A percentile compares a stretch with the other conserved stretches of the same genome.
Evolutionary conservation across 192 early-diverging fungal genomes (phyloP).

Genomic region (Coemansia guatemalensis): DNA sequence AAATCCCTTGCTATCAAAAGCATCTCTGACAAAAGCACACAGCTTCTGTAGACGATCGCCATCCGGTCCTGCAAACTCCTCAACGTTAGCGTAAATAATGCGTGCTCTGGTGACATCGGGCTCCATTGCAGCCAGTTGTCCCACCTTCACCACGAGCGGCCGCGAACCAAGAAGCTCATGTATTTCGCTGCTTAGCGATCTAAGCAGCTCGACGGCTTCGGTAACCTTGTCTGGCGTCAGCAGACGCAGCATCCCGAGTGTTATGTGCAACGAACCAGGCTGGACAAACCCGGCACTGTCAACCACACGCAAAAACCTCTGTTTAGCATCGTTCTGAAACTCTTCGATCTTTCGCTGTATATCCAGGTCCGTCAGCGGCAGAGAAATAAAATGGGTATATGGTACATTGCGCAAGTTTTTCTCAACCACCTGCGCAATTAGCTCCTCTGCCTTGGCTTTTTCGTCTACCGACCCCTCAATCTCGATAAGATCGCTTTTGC

Average conservation of each 20-base stretch:
- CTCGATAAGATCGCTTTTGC: slow-evolving; percentile 16
- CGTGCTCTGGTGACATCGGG: slow-evolving; percentile 14
- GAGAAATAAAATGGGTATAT: slow-evolving; percentile 45
- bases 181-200: slow-evolving; percentile 21
- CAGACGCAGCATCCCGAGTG: slow-evolving; percentile 46
- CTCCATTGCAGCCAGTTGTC: slow-evolving; percentile 31
- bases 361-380: slow-evolving; percentile 24
- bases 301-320: not conserved
- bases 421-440: slow-evolving; percentile 17
- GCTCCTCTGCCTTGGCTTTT: slow-evolving; percentile 6
- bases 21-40: slow-evolving; percentile 24
- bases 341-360: slow-evolving; percentile 29
- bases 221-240: slow-evolving; percentile 14
- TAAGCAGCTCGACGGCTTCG: slow-evolving; percentile 21
- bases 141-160: slow-evolving; percentile 26
- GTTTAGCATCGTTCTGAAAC: slow-evolving; percentile 12
- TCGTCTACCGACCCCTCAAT: slow-evolving; percentile 25
- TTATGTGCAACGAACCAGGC: slow-evolving; percentile 32
- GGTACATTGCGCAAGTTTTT: slow-evolving; percentile 19
- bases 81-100: slow-evolving; percentile 21
- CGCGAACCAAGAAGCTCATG: slow-evolving; percentile 10
- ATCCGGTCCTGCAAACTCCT: slow-evolving; percentile 15
- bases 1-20: slow-evolving; percentile 30
- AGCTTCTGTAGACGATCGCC: slow-evolving; percentile 14
- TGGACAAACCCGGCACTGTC: slow-evolving; percentile 11